phyloP scores from a whole-genome alignment of 2,329 filamentous ascomycete genomes.

The Dactylellina leptospora region DNA sequence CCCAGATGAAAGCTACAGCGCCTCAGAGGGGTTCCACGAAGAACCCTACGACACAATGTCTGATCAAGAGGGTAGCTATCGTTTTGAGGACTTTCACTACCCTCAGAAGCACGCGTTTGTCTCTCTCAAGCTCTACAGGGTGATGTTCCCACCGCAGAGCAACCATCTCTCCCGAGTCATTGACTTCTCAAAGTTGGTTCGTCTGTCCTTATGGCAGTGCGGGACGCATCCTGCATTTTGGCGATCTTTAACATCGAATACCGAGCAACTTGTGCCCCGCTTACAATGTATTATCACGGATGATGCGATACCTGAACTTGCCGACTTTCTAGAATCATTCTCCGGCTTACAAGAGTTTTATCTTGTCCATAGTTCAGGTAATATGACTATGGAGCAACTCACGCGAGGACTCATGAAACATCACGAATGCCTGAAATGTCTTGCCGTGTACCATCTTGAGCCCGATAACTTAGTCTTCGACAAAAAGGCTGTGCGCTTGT shows the following conservation, averaged over 20 bases:
- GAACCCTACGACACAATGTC: slow-evolving; percentile 52
- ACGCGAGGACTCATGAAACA: slow-evolving; percentile 46
- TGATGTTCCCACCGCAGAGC: slow-evolving; percentile 52
- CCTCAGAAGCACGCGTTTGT: slow-evolving; percentile 53
- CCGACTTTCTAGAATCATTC: slow-evolving; percentile 51
- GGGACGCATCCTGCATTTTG: slow-evolving; percentile 51
- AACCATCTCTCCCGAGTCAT: slow-evolving; percentile 51
- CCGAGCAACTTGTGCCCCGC: slow-evolving; percentile 46
- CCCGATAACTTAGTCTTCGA: slow-evolving; percentile 50
- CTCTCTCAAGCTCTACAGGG: slow-evolving; percentile 51
- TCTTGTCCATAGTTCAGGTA: slow-evolving; percentile 50
- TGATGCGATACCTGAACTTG: slow-evolving; percentile 51
- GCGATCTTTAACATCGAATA: slow-evolving; percentile 46
- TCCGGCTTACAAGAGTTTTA: slow-evolving; percentile 51
- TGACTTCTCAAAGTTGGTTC: slow-evolving; percentile 50
- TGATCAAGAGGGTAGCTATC: slow-evolving; percentile 43
- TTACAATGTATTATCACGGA: slow-evolving; percentile 53
- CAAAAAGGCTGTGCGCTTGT: slow-evolving; percentile 40
- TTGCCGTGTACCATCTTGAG: slow-evolving; percentile 51
- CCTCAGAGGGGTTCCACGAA: slow-evolving; percentile 50
- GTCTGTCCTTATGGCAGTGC: slow-evolving; percentile 49
- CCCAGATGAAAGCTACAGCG: slow-evolving; percentile 51
- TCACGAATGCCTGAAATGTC: slow-evolving; percentile 49
- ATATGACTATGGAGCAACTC: slow-evolving; percentile 52
- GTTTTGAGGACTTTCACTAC: slow-evolving; percentile 50